Percentiles rank a stretch among this genome's conserved stretches.
Conservation (phyloP, 768 basidiomycete species). For the Phallus indusiatus region DNA sequence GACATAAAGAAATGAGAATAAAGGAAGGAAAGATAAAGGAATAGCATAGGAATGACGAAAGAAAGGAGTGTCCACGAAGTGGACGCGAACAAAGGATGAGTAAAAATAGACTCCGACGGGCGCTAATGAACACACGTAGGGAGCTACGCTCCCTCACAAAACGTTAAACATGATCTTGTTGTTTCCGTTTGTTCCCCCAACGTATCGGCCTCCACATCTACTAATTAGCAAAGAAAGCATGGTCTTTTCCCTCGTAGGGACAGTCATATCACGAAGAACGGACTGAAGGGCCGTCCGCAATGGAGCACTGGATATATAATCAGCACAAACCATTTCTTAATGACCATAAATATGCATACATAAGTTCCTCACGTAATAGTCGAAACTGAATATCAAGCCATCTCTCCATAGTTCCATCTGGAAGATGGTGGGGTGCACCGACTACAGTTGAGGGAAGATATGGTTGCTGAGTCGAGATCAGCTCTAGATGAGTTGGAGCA, state of each 20-base stretch:
- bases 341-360: constrained; percentile 27
- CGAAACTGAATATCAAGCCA: constrained; percentile 69
- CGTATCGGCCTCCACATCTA: constrained; percentile 17
- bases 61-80: too few species aligned
- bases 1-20: too few species aligned
- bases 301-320: constrained; percentile 32
- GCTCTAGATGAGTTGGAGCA: constrained; percentile 60
- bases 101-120: too few species aligned
- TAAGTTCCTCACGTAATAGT: constrained; percentile 63
- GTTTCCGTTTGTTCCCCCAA: not conserved
- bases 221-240: constrained; percentile 7
- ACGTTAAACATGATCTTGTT: constrained; percentile 16
- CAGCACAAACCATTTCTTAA: not conserved
- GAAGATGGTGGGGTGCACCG: constrained; percentile 54
- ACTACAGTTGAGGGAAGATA: constrained; percentile 55
- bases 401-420: constrained; percentile 49
- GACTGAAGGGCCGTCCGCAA: constrained; percentile 41
- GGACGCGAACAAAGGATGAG: too few species aligned
- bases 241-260: constrained; percentile 3
- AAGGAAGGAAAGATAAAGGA: too few species aligned
- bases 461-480: constrained; percentile 37
- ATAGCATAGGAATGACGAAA: too few species aligned
- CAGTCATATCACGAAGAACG: constrained; percentile 20
- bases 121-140: too few species aligned
- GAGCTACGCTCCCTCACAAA: too few species aligned